Conservation (phyloP, 148 eudicot species). For the Beta vulgaris region DNA sequence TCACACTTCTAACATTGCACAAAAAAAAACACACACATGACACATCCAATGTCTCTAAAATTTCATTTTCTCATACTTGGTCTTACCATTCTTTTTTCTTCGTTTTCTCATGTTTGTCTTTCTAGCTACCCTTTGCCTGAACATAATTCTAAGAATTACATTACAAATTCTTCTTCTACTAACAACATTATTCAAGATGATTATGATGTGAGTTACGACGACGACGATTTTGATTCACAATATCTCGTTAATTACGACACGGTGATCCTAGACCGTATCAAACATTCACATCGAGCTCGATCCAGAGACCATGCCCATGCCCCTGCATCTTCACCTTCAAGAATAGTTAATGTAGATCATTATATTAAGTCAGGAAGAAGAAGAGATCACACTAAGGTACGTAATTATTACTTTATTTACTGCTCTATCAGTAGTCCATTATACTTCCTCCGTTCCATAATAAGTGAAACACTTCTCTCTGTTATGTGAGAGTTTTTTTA, state of each 20-base stretch:
- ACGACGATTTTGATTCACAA: neutral
- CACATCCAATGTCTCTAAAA: constrained; percentile 5
- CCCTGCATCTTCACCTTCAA: constrained; percentile 16
- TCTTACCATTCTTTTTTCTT: constrained; percentile 6
- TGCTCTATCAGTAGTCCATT: too few relatives aligned
- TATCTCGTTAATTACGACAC: neutral
- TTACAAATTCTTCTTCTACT: neutral
- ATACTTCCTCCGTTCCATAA: too few relatives aligned
- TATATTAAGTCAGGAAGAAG: constrained; percentile 31
- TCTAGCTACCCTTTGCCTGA: constrained; percentile 27
- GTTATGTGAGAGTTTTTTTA: too few relatives aligned
- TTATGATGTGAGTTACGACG: neutral
- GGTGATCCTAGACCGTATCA: neutral
- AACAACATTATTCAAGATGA: neutral
- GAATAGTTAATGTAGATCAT: constrained; percentile 42
- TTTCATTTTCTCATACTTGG: constrained; percentile 14
- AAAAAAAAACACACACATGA: neutral
- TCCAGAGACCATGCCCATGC: constrained; percentile 19
- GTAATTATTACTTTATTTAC: too few relatives aligned
- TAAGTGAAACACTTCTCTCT: too few relatives aligned
- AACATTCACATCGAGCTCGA: neutral
- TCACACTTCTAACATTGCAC: neutral
- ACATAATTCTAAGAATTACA: neutral
- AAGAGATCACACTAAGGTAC: constrained; percentile 44
- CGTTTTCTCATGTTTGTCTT: constrained; percentile 9